Evolutionary conservation across 129 eudicot genomes (phyloP), one percentile per base, ranked within the genome.

Genomic region (Pulicaria dysenterica): DNA sequence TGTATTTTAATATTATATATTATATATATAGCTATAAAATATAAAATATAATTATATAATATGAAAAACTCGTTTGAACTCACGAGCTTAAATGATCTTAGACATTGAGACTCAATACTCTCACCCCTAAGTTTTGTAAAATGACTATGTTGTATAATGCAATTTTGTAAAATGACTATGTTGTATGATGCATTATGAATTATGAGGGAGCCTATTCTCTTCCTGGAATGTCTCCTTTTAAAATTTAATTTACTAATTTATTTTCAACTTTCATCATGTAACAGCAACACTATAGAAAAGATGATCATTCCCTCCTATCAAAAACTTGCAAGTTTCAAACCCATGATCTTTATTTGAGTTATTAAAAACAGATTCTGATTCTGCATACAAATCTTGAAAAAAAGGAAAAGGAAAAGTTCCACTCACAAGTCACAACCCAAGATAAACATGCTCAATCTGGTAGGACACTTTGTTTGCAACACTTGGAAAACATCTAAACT

Each of bases 281-380:
- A 41, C 68, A 62, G 31, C 13, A 12, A 48, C 12, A 48, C 44
- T 49, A 31, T 4, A 47, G 42, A 34, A 47, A 31, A 34, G 45
- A 67, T 48, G 44, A 67, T 67, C 58, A 40, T 45, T 7, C 44
- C 34, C 12, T 36, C 46, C 72, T 67, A 67, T 67, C 58, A 67
- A 49, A 46, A 9, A 46, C 54, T 17, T 15, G 48, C 49, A 54
- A 17, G 63, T 53, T 53, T 67, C 50, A 69, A 70, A 55, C 14
- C 42, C 53, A 54, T 17, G 3, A 62, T 14, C 15, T 39, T 15
- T 5, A 3, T 49, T 56, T 5, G 4, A 36, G 61, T 16, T 51
- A 17, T 14, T 50, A 50, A 56, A 58, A 10, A 44, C 7, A 58
- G 16, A 70, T 8, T 13, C 11, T 70, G 55, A 58, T 72, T 58